Base-by-base conservation (phyloP, 345 rosid species). In the Theobroma cacao region DNA sequence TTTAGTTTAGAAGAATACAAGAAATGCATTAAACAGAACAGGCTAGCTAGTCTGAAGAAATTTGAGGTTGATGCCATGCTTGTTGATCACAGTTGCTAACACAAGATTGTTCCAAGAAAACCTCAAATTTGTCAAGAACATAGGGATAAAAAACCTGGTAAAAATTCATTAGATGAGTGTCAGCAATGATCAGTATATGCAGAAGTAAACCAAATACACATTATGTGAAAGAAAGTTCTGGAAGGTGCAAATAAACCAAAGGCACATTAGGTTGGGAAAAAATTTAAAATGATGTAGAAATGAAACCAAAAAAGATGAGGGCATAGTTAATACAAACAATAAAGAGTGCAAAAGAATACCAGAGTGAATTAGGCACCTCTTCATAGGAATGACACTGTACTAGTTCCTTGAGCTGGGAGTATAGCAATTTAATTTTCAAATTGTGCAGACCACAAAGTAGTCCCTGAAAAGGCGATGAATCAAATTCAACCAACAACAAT, bases 261-360 rank as follows among this genome's bases (percentile, higher is more conserved):
- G 53, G 20, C 53, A 48, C 53, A 48, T 48, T 1, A 48, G 17
- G n/a, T 48, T 15, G 53, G 53, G 48, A 43, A 48, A 4, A 14
- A 48, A 48, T 4, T 5, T 6, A 17, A 48, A 48, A 15, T 15
- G n/a, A 15, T 48, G 40, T 3, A 18, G n/a, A 56, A 22, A 56
- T 56, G 28, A n/a, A 24, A 22, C 3, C 1, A 52, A 56, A 3
- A n/a, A 22, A 22, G 26, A 18, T 28, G 81, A 74, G 75, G 41
- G 74, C 70, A 8, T 12, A 14, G 4, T 9, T 40, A 47, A 28
- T 18, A 79, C 9, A 0, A 83, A 59, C 24, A 83, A 83, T 52
- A 60, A 74, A 52, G 11, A 77, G 43, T 0, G 66, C 62, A 60
- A 45, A 28, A 34, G 72, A 30, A 7, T 28, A 61, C 65, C 38